phyloP scores from a whole-genome alignment of 1,139 yeast genomes.

The Zygotorulaspora mrakii region DNA sequence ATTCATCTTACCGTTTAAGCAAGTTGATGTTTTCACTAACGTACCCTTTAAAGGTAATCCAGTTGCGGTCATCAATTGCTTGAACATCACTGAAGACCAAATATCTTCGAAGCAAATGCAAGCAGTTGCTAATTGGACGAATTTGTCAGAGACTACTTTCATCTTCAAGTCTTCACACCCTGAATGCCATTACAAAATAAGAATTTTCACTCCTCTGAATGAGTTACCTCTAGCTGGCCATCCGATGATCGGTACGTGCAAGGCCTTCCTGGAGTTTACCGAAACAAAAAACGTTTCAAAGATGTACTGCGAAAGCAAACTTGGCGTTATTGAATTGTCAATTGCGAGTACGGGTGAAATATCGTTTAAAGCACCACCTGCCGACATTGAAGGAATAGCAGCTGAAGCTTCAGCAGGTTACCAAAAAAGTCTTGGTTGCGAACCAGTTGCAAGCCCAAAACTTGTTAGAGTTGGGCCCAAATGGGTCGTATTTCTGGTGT shows the following conservation, averaged over 20 bases:
- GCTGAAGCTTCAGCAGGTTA: constrained; percentile 24
- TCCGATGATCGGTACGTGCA: constrained; percentile 53
- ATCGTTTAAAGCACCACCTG: constrained; percentile 28
- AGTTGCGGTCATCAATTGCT: constrained; percentile 44
- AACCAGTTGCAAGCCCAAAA: constrained; percentile 29
- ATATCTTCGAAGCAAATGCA: constrained; percentile 42
- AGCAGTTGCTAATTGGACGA: constrained; percentile 52
- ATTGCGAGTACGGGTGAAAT: constrained; percentile 22
- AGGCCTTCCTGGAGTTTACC: constrained; percentile 41
- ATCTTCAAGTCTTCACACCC: constrained; percentile 40
- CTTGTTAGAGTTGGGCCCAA: constrained; percentile 41
- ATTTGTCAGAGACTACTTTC: constrained; percentile 55
- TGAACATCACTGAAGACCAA: constrained; percentile 20
- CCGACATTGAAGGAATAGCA: constrained; percentile 26
- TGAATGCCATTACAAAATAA: constrained; percentile 44
- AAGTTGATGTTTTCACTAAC: constrained; percentile 51
- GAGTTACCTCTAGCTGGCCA: constrained; percentile 62
- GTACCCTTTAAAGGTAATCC: constrained; percentile 50
- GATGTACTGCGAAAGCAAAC: constrained; percentile 44
- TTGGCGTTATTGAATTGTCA: constrained; percentile 42
- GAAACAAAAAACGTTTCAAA: constrained; percentile 31
- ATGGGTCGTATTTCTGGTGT: constrained; percentile 42
- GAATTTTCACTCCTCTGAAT: constrained; percentile 45
- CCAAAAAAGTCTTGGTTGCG: constrained; percentile 25
- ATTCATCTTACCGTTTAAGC: constrained; percentile 38